phyloP scores from a whole-genome alignment of 768 basidiomycete genomes.

The Suillus decipiens region DNA sequence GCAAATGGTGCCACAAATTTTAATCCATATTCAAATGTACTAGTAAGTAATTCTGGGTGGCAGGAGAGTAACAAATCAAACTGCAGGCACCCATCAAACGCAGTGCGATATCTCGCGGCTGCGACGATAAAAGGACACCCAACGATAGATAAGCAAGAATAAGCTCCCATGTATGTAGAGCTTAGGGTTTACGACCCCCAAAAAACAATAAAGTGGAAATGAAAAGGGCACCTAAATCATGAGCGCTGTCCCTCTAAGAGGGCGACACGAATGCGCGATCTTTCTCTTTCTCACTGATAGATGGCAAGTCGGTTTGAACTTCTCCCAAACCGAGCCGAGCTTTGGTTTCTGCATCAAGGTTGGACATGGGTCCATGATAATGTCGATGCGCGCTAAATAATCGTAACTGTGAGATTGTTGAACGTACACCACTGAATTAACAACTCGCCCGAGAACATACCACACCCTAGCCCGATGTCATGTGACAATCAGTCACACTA shows the following conservation, averaged over 20 bases:
- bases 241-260: background rate
- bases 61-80: too few species aligned
- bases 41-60: background rate
- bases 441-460: conserved; percentile 40
- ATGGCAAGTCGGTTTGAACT: background rate
- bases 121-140: background rate
- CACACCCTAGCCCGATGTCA: conserved; percentile 39
- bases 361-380: conserved; percentile 57
- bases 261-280: background rate
- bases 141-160: too few species aligned
- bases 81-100: background rate
- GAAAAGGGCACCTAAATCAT: background rate
- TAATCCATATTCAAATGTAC: background rate
- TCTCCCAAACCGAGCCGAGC: conserved; percentile 2
- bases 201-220: too few species aligned
- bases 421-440: background rate
- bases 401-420: background rate
- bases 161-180: too few species aligned
- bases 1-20: background rate
- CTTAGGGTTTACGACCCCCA: too few species aligned
- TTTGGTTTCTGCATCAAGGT: conserved; percentile 32
- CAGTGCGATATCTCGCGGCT: background rate
- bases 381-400: conserved; percentile 48
- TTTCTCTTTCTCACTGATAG: conserved; percentile 7
- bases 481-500: background rate